phyloP scores from a whole-genome alignment of 2,329 filamentous ascomycete genomes.

The Phialophora expanda region DNA sequence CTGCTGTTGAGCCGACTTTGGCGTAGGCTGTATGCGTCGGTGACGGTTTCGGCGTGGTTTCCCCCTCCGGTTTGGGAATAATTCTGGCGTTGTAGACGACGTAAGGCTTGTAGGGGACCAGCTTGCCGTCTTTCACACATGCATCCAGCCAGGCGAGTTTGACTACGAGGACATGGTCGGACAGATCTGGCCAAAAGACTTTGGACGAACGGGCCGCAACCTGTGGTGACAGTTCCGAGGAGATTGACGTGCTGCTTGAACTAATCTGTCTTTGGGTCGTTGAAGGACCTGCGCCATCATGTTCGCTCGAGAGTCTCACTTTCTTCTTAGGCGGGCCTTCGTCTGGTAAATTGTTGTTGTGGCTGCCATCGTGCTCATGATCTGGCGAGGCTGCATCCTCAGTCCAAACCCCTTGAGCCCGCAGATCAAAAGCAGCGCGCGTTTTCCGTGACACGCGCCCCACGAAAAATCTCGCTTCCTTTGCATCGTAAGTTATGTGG shows the following conservation, averaged over 20 bases:
- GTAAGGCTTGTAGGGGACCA: slow-evolving; percentile 56
- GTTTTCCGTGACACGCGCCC: slow-evolving; percentile 72
- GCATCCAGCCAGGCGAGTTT: slow-evolving; percentile 61
- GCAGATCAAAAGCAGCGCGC: slow-evolving; percentile 78
- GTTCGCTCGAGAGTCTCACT: slow-evolving; percentile 9
- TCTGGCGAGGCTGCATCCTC: slow-evolving; percentile 43
- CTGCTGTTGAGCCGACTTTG: slow-evolving; percentile 25
- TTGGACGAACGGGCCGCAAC: slow-evolving; percentile 3
- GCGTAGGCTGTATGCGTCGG: slow-evolving; percentile 12
- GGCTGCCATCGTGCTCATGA: not conserved
- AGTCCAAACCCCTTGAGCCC: slow-evolving; percentile 65
- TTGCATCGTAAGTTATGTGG: slow-evolving; percentile 71
- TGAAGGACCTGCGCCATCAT: slow-evolving; percentile 19
- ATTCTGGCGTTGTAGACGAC: slow-evolving; percentile 59
- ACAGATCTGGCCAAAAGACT: slow-evolving; percentile 32
- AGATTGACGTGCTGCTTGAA: slow-evolving; percentile 19
- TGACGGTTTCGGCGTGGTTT: slow-evolving; percentile 22
- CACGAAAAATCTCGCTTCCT: slow-evolving; percentile 74
- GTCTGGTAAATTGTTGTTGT: not conserved
- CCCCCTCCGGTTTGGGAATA: slow-evolving; percentile 45
- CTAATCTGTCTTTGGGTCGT: slow-evolving; percentile 12
- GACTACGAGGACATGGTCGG: slow-evolving; percentile 55
- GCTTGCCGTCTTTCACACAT: slow-evolving; percentile 50
- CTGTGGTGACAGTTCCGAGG: slow-evolving; percentile 20
- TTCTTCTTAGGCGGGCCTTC: slow-evolving; percentile 27